A percentile compares a stretch with the other conserved stretches of the same genome.
Conservation (phyloP, 805 yeast genomes). For the Sungouiella thailandica region DNA sequence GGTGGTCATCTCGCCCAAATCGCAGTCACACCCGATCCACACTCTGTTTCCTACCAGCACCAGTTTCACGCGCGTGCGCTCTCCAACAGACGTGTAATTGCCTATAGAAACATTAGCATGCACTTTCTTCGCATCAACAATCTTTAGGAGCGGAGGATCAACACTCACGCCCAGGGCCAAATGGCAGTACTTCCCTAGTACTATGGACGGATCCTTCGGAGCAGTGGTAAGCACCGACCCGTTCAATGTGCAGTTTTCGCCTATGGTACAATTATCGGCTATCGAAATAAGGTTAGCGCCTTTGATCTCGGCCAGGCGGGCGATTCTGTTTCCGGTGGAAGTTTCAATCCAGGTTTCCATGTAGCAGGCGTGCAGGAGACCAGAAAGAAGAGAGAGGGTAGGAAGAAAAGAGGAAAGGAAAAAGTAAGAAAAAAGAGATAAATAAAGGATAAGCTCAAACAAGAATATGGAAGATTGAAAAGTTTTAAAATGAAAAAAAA, state of each 20-base stretch:
- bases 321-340: conserved; percentile 46
- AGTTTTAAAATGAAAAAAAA: no score
- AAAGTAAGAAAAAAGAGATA: no score
- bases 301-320: conserved; percentile 36
- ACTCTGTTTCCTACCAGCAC: conserved; percentile 47
- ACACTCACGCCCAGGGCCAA: conserved; percentile 26
- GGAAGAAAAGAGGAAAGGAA: no score
- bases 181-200: conserved; percentile 44
- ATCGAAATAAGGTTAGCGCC: conserved; percentile 42
- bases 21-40: conserved; percentile 38
- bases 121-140: conserved; percentile 2
- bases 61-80: conserved; percentile 26
- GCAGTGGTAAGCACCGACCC: conserved; percentile 25
- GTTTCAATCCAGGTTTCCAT: conserved; percentile 43
- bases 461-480: no score
- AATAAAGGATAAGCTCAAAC: no score
- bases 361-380: not conserved
- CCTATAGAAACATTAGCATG: conserved; percentile 39
- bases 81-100: conserved; percentile 42
- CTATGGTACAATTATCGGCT: conserved; percentile 43
- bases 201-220: conserved; percentile 23
- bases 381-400: no score
- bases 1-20: conserved; percentile 30
- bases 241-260: conserved; percentile 26
- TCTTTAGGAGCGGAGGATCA: conserved; percentile 19